Conservation (phyloP, 2,329 filamentous ascomycete genomes). For the Paracamarosporium sp. region DNA sequence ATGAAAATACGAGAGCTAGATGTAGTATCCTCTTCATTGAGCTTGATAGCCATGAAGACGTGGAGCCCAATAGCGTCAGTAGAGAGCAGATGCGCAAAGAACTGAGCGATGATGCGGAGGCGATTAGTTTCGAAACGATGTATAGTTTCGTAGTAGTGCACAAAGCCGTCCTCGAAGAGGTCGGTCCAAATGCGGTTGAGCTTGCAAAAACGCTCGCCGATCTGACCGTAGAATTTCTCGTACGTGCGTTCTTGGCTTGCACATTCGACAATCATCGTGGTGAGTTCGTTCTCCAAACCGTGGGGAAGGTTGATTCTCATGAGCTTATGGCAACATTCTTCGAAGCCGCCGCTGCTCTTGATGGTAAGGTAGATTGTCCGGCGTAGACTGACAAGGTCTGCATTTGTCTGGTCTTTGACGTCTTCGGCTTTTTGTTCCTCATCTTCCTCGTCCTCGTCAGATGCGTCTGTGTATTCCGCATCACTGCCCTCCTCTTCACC, state of each 20-base stretch:
- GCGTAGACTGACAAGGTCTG: conserved; percentile 90
- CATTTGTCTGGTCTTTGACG: conserved; percentile 97
- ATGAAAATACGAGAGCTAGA: conserved; percentile 97
- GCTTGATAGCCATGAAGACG: conserved; percentile 79
- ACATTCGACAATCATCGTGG: conserved; percentile 96
- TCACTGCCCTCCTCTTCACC: conserved; percentile 83
- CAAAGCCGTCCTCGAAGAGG: conserved; percentile 88
- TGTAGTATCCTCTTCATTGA: conserved; percentile 97
- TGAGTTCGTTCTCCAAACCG: conserved; percentile 87
- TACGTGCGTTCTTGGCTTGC: conserved; percentile 97
- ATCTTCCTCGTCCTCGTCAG: conserved; percentile 75
- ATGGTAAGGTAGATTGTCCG: conserved; percentile 97
- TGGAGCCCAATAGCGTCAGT: conserved; percentile 94
- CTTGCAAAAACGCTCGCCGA: conserved; percentile 94
- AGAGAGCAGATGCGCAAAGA: conserved; percentile 90
- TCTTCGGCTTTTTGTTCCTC: conserved; percentile 84
- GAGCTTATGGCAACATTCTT: conserved; percentile 96
- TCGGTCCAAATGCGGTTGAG: conserved; percentile 95
- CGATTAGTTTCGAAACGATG: conserved; percentile 97
- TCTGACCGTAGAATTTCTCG: conserved; percentile 94
- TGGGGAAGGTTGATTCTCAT: conserved; percentile 85
- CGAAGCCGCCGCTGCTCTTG: conserved; percentile 94
- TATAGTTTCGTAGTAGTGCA: conserved; percentile 95
- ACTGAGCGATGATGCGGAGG: conserved; percentile 90
- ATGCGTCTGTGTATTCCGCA: conserved; percentile 67